These are phyloP conservation scores for Leucoagaricus sp. DNA, from an alignment of 1,284 basidiomycete species.

Conservation along the genomic window DNA sequence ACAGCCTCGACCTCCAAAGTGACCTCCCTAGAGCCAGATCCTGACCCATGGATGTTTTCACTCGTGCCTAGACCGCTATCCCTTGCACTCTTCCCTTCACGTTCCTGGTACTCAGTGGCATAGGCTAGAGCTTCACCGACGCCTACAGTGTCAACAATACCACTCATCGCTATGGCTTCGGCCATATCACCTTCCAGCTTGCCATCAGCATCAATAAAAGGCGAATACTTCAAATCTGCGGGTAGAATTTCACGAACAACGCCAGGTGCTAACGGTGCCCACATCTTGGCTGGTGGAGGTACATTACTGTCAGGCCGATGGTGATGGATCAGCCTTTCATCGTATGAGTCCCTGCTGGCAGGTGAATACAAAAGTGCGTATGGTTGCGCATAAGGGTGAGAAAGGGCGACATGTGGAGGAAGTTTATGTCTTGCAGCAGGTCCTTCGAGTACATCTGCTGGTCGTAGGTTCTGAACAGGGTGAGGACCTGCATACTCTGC, in stretches of 20 bases:
- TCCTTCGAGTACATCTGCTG: constrained; percentile 1
- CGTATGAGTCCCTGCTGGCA: constrained; percentile 13
- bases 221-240: constrained; percentile 55
- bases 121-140: constrained; percentile 48
- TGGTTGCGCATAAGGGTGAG: constrained; percentile 38
- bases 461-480: constrained; percentile 22
- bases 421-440: constrained; percentile 46
- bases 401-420: constrained; percentile 39
- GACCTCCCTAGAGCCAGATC: neutral
- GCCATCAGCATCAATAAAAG: constrained; percentile 35
- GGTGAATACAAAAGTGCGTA: too few species aligned
- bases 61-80: constrained; percentile 52
- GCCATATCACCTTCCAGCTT: constrained; percentile 25
- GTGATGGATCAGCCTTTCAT: constrained; percentile 31
- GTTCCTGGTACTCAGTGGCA: constrained; percentile 25
- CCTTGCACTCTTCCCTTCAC: constrained; percentile 29
- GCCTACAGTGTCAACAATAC: constrained; percentile 23
- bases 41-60: constrained; percentile 28
- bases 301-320: constrained; percentile 36
- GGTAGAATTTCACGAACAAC: constrained; percentile 53
- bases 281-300: constrained; percentile 50
- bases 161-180: constrained; percentile 15
- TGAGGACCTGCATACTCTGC: constrained; percentile 54
- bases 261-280: constrained; percentile 50
- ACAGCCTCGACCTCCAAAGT: neutral